Evolutionary conservation across 2,329 filamentous ascomycete genomes (phyloP).

Genomic region (Purpureocillium lavendulum): DNA sequence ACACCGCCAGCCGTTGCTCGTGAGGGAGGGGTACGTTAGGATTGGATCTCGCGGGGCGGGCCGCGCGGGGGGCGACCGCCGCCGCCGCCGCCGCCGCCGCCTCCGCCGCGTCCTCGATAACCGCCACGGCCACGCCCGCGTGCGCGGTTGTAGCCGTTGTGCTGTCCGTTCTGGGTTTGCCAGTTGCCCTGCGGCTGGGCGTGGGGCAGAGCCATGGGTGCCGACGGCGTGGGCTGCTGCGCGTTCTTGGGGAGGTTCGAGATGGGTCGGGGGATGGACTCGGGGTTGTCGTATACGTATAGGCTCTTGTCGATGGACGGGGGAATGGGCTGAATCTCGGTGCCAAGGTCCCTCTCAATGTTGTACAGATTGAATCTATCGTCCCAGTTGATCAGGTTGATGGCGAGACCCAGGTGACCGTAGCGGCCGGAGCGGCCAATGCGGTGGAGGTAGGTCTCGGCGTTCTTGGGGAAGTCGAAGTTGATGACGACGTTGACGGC

Average conservation of each 20-base stretch:
- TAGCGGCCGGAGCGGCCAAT: slow-evolving; percentile 97
- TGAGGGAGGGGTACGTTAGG: slow-evolving; percentile 19
- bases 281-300: slow-evolving; percentile 95
- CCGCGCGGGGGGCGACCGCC: slow-evolving; percentile 26
- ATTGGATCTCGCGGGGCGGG: slow-evolving; percentile 24
- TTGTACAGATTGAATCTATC: slow-evolving; percentile 98
- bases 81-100: slow-evolving; percentile 17
- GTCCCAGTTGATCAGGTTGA: slow-evolving; percentile 99
- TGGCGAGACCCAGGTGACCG: slow-evolving; percentile 92
- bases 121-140: slow-evolving; percentile 29
- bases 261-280: slow-evolving; percentile 81
- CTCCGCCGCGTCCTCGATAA: slow-evolving; percentile 29
- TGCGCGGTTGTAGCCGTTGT: slow-evolving; percentile 26
- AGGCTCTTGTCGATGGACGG: slow-evolving; percentile 92
- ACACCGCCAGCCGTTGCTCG: slow-evolving; percentile 12
- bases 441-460: slow-evolving; percentile 95
- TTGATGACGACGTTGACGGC: slow-evolving; percentile 99
- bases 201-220: slow-evolving; percentile 10
- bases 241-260: slow-evolving; percentile 35
- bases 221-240: slow-evolving; percentile 20
- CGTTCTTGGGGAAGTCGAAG: slow-evolving; percentile 99
- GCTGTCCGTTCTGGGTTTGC: slow-evolving; percentile 29
- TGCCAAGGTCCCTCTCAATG: slow-evolving; percentile 94
- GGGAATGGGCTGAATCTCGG: slow-evolving; percentile 96
- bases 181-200: slow-evolving; percentile 28